A percentile compares a stretch with the other conserved stretches of the same genome.
phyloP scores from a whole-genome alignment of 2,329 filamentous ascomycete genomes.

The Rhynchosporium secalis region DNA sequence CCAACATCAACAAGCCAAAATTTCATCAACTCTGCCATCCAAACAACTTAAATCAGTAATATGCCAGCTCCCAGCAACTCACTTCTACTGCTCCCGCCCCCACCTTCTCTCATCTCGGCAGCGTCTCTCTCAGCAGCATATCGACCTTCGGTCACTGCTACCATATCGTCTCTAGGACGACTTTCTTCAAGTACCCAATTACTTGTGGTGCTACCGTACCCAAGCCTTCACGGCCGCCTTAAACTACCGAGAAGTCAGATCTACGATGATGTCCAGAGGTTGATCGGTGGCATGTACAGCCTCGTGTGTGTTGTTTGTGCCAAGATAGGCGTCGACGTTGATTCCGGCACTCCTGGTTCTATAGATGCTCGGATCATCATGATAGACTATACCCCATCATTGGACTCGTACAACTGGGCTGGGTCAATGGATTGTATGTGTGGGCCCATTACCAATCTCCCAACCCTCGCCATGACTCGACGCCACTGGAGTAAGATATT shows the following conservation, averaged over 20 bases:
- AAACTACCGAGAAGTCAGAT: constrained; percentile 51
- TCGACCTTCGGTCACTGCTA: constrained; percentile 49
- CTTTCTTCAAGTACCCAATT: constrained; percentile 37
- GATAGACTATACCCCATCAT: constrained; percentile 60
- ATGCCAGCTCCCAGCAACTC: constrained; percentile 43
- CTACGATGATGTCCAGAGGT: constrained; percentile 71
- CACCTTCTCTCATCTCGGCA: constrained; percentile 56
- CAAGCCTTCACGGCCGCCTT: constrained; percentile 52
- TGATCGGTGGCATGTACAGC: constrained; percentile 76
- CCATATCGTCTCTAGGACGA: constrained; percentile 50
- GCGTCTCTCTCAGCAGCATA: constrained; percentile 59
- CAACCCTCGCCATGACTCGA: constrained; percentile 53
- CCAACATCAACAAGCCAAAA: neutral
- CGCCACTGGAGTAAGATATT: constrained; percentile 67
- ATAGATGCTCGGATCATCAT: constrained; percentile 76
- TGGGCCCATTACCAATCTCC: constrained; percentile 46
- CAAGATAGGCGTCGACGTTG: constrained; percentile 53
- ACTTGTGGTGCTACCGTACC: constrained; percentile 58
- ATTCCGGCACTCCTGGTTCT: constrained; percentile 66
- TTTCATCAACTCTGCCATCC: neutral
- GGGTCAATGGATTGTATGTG: constrained; percentile 39
- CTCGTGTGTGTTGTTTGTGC: constrained; percentile 73
- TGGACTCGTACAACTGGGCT: constrained; percentile 48
- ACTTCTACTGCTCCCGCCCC: constrained; percentile 63
- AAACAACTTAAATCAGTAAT: neutral